These are phyloP conservation scores for Nemania diffusa DNA, from an alignment of 2,329 filamentous ascomycete species.

Conservation along the genomic window DNA sequence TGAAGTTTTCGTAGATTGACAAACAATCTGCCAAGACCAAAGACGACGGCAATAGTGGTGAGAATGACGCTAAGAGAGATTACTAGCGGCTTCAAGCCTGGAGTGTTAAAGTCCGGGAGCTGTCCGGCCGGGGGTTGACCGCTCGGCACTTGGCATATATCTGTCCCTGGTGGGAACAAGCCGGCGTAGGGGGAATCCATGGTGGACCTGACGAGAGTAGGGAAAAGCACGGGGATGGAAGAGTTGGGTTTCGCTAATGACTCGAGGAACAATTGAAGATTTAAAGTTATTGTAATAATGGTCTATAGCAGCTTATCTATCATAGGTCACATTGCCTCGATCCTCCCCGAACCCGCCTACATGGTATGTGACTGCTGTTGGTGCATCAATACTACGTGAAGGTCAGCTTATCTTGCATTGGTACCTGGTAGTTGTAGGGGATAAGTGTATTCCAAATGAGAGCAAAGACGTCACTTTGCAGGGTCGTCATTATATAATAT, in stretches of 20 bases:
- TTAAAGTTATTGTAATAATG: too few species aligned
- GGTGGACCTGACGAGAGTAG: slow-evolving; percentile 7
- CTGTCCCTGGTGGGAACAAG: slow-evolving; percentile 29
- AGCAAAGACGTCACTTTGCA: too few species aligned
- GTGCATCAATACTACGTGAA: too few species aligned
- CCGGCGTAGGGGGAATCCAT: slow-evolving; percentile 21
- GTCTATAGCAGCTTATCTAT: too few species aligned
- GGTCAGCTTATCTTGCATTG: too few species aligned
- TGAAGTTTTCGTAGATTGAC: slow-evolving; percentile 11
- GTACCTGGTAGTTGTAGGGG: too few species aligned
- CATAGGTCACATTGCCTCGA: too few species aligned
- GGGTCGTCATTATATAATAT: too few species aligned
- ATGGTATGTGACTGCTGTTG: too few species aligned
- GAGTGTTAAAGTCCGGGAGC: slow-evolving; percentile 16
- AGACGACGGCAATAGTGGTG: slow-evolving; percentile 14
- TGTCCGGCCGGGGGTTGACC: slow-evolving; percentile 23
- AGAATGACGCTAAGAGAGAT: slow-evolving; percentile 17
- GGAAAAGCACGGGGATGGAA: slow-evolving; percentile 12
- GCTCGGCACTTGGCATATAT: slow-evolving; percentile 28
- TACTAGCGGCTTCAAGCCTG: slow-evolving; percentile 4
- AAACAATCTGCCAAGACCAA: slow-evolving; percentile 25
- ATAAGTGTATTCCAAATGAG: too few species aligned
- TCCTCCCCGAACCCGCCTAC: too few species aligned
- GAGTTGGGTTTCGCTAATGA: not conserved
- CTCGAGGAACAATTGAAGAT: too few species aligned